phyloP scores from a whole-genome alignment of 2,329 filamentous ascomycete species.

The Dothidotthia symphoricarpi region DNA sequence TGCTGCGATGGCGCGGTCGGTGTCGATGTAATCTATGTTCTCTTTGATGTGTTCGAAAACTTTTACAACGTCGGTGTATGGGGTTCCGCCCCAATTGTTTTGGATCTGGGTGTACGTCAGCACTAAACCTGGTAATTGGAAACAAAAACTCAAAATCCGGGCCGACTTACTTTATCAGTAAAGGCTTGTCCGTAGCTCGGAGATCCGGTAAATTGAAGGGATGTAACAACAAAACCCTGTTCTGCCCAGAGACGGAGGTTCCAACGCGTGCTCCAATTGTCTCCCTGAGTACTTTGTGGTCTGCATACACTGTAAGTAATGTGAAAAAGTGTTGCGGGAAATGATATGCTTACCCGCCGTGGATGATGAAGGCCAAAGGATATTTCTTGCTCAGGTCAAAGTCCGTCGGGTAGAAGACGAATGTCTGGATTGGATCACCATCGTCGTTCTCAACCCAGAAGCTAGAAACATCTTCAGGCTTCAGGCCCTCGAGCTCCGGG shows the following conservation, averaged over 20 bases:
- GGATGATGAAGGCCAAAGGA: slow-evolving; percentile 74
- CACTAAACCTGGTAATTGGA: not conserved
- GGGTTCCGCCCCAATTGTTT: slow-evolving; percentile 77
- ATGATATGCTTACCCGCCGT: no score
- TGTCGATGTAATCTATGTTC: slow-evolving; percentile 67
- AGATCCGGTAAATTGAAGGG: slow-evolving; percentile 78
- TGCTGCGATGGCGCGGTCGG: slow-evolving; percentile 66
- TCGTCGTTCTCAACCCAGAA: slow-evolving; percentile 69
- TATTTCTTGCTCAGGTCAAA: slow-evolving; percentile 73
- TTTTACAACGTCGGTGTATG: slow-evolving; percentile 78
- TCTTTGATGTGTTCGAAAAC: slow-evolving; percentile 72
- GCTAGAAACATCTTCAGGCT: slow-evolving; percentile 60
- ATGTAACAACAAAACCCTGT: slow-evolving; percentile 79
- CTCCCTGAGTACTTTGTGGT: slow-evolving; percentile 70
- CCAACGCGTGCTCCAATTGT: slow-evolving; percentile 79
- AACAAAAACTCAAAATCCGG: no score
- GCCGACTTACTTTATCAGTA: slow-evolving; percentile 56
- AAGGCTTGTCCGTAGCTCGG: slow-evolving; percentile 78
- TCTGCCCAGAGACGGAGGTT: slow-evolving; percentile 82
- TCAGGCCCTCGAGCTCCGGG: slow-evolving; percentile 65
- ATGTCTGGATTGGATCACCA: slow-evolving; percentile 59
- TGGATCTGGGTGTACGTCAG: slow-evolving; percentile 52
- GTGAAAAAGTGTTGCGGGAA: no score
- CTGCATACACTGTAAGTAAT: no score
- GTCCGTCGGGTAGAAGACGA: slow-evolving; percentile 61